phyloP scores from a whole-genome alignment of 306 rosid species.

The Cicer judaicum region DNA sequence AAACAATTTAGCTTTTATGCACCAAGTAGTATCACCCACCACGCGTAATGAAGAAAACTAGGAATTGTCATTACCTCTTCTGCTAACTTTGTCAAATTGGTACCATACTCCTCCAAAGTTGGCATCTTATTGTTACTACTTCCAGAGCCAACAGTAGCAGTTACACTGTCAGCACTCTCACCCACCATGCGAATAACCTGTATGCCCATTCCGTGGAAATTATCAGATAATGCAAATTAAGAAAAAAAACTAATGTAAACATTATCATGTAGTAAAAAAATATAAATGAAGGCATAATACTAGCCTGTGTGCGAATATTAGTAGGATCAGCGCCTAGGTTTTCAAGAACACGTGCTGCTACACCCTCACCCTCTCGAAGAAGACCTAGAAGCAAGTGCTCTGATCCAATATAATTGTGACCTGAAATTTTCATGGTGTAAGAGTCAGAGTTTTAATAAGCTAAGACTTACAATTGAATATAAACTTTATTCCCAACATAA shows the following conservation, averaged over 20 bases:
- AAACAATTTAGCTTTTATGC: slow-evolving; percentile 21
- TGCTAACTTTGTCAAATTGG: slow-evolving; percentile 94
- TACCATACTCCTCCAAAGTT: slow-evolving; percentile 97
- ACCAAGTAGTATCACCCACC: slow-evolving; percentile 29
- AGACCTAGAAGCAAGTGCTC: slow-evolving; percentile 98
- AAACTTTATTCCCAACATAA: slow-evolving; percentile 4
- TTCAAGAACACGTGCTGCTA: slow-evolving; percentile 99
- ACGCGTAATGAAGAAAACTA: slow-evolving; percentile 20
- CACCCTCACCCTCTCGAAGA: slow-evolving; percentile 99
- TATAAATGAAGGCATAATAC: slow-evolving; percentile 30
- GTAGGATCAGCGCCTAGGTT: slow-evolving; percentile 96
- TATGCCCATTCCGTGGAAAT: slow-evolving; percentile 45
- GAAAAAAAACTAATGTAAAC: background rate
- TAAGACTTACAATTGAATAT: background rate
- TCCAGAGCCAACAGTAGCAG: slow-evolving; percentile 88
- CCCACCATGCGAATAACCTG: slow-evolving; percentile 99
- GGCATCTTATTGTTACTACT: slow-evolving; percentile 92
- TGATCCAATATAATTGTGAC: slow-evolving; percentile 96
- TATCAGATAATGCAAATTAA: slow-evolving; percentile 7
- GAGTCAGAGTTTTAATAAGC: slow-evolving; percentile 21
- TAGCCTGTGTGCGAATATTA: slow-evolving; percentile 95
- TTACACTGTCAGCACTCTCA: slow-evolving; percentile 95
- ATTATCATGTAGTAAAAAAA: background rate
- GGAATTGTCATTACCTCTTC: slow-evolving; percentile 69
- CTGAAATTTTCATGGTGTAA: slow-evolving; percentile 52